Evolutionary conservation across 2,329 filamentous ascomycete genomes (phyloP).

Genomic region (Pochonia chlamydosporia): DNA sequence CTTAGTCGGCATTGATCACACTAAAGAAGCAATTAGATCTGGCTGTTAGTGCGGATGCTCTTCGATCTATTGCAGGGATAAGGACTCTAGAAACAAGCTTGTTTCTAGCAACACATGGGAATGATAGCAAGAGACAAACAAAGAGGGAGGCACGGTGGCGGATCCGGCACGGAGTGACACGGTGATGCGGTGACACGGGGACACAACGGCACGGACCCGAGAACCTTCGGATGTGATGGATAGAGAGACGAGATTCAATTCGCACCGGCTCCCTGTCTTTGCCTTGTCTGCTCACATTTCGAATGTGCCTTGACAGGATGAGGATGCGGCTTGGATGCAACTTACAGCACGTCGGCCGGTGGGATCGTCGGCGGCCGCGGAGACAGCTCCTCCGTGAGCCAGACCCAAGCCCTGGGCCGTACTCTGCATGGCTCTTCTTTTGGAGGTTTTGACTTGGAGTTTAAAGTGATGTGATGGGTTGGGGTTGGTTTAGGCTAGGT

Average conservation of each 20-base stretch:
- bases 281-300: no score
- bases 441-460: neutral
- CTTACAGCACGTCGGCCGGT: slow-evolving; percentile 29
- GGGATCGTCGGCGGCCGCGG: slow-evolving; percentile 31
- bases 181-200: no score
- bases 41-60: slow-evolving; percentile 4
- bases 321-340: slow-evolving; percentile 11
- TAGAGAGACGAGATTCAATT: neutral
- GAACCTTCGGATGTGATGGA: neutral
- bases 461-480: neutral
- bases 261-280: no score
- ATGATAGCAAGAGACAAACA: no score
- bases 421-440: slow-evolving; percentile 7
- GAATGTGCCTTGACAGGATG: no score
- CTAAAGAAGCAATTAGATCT: slow-evolving; percentile 18
- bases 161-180: neutral
- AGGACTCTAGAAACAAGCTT: no score
- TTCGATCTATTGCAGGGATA: neutral
- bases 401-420: slow-evolving; percentile 5
- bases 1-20: slow-evolving; percentile 39
- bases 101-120: no score
- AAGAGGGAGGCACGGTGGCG: neutral
- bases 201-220: neutral
- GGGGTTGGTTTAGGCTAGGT: no score
- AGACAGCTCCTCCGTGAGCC: slow-evolving; percentile 1